phyloP scores from a whole-genome alignment of 257 asterid species.

The Solanum gandarillasii region DNA sequence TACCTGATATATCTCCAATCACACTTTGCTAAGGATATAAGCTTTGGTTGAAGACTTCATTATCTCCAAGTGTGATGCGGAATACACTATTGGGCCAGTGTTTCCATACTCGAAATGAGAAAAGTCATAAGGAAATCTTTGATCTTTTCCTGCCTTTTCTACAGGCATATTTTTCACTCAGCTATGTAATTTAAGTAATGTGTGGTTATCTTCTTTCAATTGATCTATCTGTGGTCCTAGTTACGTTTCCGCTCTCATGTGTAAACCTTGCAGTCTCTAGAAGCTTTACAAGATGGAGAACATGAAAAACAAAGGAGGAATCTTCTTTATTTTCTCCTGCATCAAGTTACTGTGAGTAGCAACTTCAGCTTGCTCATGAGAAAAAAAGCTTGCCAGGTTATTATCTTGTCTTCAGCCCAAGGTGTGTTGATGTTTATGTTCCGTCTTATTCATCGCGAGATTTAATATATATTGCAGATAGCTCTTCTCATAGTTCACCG shows the following conservation, averaged over 20 bases:
- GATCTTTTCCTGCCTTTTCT: slow-evolving; percentile 95
- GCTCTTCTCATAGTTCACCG: slow-evolving; percentile 73
- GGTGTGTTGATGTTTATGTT: neutral
- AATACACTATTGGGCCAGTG: slow-evolving; percentile 94
- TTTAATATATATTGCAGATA: slow-evolving; percentile 42
- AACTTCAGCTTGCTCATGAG: slow-evolving; percentile 88
- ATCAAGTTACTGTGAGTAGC: slow-evolving; percentile 93
- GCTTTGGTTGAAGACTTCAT: slow-evolving; percentile 89
- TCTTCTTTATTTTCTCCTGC: slow-evolving; percentile 83
- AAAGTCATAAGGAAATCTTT: slow-evolving; percentile 95
- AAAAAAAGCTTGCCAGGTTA: slow-evolving; percentile 92
- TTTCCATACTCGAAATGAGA: slow-evolving; percentile 95
- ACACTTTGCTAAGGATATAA: slow-evolving; percentile 58
- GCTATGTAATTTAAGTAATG: neutral
- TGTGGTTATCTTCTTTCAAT: neutral
- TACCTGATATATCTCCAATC: neutral
- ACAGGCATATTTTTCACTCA: slow-evolving; percentile 49
- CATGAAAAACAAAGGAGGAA: slow-evolving; percentile 94
- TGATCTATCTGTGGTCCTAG: neutral
- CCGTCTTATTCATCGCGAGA: neutral
- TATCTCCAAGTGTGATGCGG: slow-evolving; percentile 95
- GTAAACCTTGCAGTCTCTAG: slow-evolving; percentile 63
- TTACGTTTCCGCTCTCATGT: neutral
- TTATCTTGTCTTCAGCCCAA: slow-evolving; percentile 9
- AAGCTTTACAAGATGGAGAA: slow-evolving; percentile 97